Evolutionary conservation across 257 asterid genomes (phyloP), one percentile per base, ranked within the genome.

Genomic region (Rauvolfia tetraphylla): DNA sequence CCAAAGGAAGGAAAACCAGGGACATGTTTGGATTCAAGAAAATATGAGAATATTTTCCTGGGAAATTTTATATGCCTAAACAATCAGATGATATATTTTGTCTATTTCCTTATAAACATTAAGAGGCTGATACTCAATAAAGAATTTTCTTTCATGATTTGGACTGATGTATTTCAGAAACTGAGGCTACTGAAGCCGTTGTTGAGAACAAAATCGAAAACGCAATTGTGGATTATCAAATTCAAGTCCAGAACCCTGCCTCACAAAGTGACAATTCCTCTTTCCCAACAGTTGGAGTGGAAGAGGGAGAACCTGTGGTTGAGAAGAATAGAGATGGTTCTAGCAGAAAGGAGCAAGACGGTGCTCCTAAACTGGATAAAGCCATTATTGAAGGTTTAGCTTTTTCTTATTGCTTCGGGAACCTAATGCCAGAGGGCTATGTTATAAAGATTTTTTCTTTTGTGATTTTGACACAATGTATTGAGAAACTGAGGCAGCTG

Each of bases 401-500:
- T 67, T 51, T 38, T 67, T 22, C 38, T 27, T 46, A 18, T 71
- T 71, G 13, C 58, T 27, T 2, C n/a, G n/a, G n/a, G n/a, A n/a
- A n/a, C n/a, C n/a, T n/a, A n/a, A n/a, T n/a, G n/a, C n/a, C n/a
- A n/a, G n/a, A n/a, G n/a, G n/a, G n/a, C n/a, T n/a, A n/a, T n/a
- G n/a, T n/a, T n/a, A n/a, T n/a, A n/a, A n/a, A n/a, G n/a, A n/a
- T n/a, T n/a, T 33, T 71, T 25, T 75, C 82, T 59, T 42, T 41
- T 8, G 6, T 58, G 76, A 75, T 36, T 38, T 51, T 81, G 69
- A 73, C 68, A n/a, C 75, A 68, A 48, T 75, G 57, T 73, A 27
- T 82, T 6, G 72, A 89, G 93, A 80, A 77, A 80, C 73, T 81
- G 82, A 68, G 75, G 80, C 63, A 46, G 23, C 41, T 34, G 88